Conservation (phyloP, 805 yeast genomes). For the Komagataella kurtzmanii region DNA sequence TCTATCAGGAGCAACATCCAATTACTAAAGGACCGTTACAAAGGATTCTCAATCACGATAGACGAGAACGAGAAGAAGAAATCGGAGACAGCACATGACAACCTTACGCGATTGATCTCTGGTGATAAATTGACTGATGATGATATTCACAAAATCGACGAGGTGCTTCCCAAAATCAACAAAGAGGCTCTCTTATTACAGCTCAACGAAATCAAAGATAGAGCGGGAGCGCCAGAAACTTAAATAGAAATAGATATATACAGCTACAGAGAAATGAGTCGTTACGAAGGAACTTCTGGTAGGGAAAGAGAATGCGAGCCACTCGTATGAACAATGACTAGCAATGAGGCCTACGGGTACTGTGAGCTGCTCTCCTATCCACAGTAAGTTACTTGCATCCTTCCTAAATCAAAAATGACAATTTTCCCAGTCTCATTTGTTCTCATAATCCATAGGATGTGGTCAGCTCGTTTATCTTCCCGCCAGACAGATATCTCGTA, state of each 20-base stretch:
- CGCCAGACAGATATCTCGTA: too few relatives aligned
- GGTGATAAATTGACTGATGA: slow-evolving; percentile 6
- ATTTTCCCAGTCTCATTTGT: too few relatives aligned
- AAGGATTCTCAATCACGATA: not conserved
- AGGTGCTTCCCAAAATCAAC: slow-evolving; percentile 8
- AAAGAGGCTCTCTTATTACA: slow-evolving; percentile 12
- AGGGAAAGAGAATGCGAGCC: not conserved
- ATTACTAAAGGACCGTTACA: not conserved
- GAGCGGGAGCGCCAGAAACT: slow-evolving; percentile 1
- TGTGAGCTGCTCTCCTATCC: too few relatives aligned
- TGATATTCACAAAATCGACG: slow-evolving; percentile 7
- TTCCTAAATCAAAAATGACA: too few relatives aligned
- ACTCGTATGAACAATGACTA: too few relatives aligned
- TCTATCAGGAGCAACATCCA: not conserved
- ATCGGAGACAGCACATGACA: not conserved
- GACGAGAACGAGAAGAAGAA: not conserved
- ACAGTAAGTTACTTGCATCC: too few relatives aligned
- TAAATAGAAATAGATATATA: too few relatives aligned
- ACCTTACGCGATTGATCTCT: not conserved
- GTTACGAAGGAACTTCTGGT: not conserved
- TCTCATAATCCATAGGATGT: too few relatives aligned
- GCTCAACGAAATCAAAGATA: slow-evolving; percentile 12
- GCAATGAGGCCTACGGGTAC: too few relatives aligned
- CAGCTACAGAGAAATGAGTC: not conserved
- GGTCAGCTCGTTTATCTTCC: too few relatives aligned